Conservation (phyloP, 1,284 basidiomycete species). For the Ceratobasidium sp. region DNA sequence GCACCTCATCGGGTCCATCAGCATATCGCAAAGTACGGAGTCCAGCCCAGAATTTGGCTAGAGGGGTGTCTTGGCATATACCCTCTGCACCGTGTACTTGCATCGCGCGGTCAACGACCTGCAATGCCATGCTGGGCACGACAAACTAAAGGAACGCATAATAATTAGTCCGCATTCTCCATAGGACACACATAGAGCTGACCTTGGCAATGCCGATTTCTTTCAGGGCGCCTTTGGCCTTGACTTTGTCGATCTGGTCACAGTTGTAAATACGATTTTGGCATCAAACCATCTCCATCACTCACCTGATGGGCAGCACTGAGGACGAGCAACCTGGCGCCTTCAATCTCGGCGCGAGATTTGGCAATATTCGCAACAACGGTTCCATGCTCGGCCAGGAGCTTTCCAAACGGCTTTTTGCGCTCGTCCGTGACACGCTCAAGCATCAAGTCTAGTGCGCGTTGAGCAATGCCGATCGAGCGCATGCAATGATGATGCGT, state of each 20-base stretch:
- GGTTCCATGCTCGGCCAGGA: conserved; percentile 91
- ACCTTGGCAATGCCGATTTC: conserved; percentile 98
- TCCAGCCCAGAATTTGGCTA: conserved; percentile 81
- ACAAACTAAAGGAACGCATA: conserved; percentile 67
- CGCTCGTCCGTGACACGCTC: conserved; percentile 89
- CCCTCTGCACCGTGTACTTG: conserved; percentile 96
- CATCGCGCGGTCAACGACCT: conserved; percentile 91
- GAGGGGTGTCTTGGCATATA: conserved; percentile 85
- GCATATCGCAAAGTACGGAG: conserved; percentile 89
- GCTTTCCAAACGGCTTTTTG: conserved; percentile 94
- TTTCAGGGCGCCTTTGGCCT: conserved; percentile 94
- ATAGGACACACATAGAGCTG: conserved; percentile 40
- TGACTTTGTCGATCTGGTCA: conserved; percentile 80
- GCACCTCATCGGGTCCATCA: conserved; percentile 62
- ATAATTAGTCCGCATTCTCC: neutral
- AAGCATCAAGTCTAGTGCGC: conserved; percentile 87
- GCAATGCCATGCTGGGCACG: conserved; percentile 87
- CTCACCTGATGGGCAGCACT: conserved; percentile 86
- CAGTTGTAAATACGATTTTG: neutral
- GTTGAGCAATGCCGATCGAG: conserved; percentile 87
- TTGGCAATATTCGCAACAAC: conserved; percentile 90
- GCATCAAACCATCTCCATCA: neutral
- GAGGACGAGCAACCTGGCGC: conserved; percentile 84
- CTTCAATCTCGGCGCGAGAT: conserved; percentile 92
- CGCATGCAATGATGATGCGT: conserved; percentile 99